Evolutionary conservation across 2,329 filamentous ascomycete species (phyloP), one percentile per base, ranked within the genome.

Genomic region (Lasiodiplodia sp.): DNA sequence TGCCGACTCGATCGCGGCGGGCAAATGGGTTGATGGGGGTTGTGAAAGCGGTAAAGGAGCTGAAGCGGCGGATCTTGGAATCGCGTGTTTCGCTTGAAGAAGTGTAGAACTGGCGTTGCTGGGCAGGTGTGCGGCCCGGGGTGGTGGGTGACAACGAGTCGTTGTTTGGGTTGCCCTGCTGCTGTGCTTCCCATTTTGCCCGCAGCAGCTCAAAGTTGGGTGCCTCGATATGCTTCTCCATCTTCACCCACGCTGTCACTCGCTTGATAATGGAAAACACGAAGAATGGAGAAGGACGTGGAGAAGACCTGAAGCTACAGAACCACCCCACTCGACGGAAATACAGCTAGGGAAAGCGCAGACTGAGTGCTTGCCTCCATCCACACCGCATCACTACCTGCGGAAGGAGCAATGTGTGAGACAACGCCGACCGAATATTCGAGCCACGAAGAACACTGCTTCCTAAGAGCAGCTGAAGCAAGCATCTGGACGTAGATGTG

Each of bases 1-100:
- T 66, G 16, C 49, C 37, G 49, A 38, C 44, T 12, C 63, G 63
- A 28, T 66, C 56, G 49, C 66, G 66, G 37, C 57, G 66, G 18
- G 21, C n/a, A 37, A 68, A 68, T 2, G 66, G 66, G 37, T 68
- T 68, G 56, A 63, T 57, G 18, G 66, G 66, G 34, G 34, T 63
- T 25, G 66, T 37, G 49, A 60, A 53, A 18, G 66, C 47, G 34
- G 66, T 49, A 38, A 68, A 63, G 3, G 66, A 62, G 38, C 57
- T 68, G 56, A 68, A 62, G 44, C 57, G 66, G 25, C 57, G 66
- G 47, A 63, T 28, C 16, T 68, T 68, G 47, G 44, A 53, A 21
- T 53, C 47, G 55, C 65, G 65, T 21, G 55, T n/a, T 28, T 64
- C 60, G 31, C 16, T 52, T 18, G 60, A 64, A 18, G 60, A 52